A percentile compares a stretch with the other conserved stretches of the same genome.
phyloP scores from a whole-genome alignment of 495 filamentous ascomycete genomes.

The Clavariopsis aquatica region DNA sequence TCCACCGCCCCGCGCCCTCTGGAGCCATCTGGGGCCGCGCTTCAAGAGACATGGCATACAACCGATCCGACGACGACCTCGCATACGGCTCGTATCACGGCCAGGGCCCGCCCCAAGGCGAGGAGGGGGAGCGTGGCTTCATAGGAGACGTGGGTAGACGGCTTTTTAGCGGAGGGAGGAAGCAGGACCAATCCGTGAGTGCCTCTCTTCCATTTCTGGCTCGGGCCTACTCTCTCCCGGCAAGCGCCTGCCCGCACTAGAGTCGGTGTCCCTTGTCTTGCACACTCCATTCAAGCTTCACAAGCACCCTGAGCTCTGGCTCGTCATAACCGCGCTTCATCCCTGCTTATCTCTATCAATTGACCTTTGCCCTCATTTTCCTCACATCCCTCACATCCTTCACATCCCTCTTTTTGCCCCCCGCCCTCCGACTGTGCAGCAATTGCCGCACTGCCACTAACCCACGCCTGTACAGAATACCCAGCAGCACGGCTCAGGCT shows the following conservation, averaged over 20 bases:
- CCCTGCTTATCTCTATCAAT: neutral
- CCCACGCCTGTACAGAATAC: neutral
- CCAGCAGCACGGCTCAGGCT: conserved; percentile 32
- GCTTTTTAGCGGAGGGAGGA: conserved; percentile 36
- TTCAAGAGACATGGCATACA: conserved; percentile 30
- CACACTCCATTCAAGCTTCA: neutral
- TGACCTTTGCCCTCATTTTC: neutral
- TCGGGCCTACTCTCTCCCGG: neutral
- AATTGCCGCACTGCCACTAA: conserved; percentile 10
- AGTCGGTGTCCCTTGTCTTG: neutral
- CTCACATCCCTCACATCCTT: neutral
- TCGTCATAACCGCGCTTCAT: neutral
- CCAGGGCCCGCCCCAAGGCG: conserved; percentile 44
- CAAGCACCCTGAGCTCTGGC: neutral
- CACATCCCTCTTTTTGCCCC: neutral
- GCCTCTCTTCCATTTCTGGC: neutral
- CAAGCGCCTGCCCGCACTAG: neutral
- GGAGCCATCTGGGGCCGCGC: conserved; percentile 20
- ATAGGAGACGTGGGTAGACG: conserved; percentile 57
- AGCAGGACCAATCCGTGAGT: conserved; percentile 9
- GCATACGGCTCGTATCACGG: conserved; percentile 60
- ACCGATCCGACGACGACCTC: conserved; percentile 50
- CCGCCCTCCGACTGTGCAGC: neutral
- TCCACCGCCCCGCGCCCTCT: neutral
- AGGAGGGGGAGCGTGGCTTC: conserved; percentile 53